Evolutionary conservation across 129 eudicot genomes (phyloP).

Genomic region (Solidago caesia): DNA sequence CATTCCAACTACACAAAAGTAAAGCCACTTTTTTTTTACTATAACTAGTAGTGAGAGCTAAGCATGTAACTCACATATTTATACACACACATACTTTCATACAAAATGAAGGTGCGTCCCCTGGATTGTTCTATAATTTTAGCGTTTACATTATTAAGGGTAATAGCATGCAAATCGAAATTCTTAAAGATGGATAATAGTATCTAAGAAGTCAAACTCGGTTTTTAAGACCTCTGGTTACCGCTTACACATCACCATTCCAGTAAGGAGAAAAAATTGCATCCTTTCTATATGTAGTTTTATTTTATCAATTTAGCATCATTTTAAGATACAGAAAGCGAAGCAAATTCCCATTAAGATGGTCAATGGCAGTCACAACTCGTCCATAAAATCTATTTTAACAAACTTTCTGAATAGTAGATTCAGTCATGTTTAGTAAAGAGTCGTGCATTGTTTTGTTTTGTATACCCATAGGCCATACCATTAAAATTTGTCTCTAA

Average conservation of each 20-base stretch:
- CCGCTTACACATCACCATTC: conserved; percentile 1
- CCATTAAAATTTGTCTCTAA: too few species aligned
- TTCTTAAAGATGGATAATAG: neutral
- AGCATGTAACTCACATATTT: neutral
- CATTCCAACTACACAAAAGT: conserved; percentile 59
- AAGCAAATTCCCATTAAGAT: neutral
- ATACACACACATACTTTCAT: neutral
- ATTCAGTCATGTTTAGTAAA: neutral
- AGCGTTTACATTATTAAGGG: neutral
- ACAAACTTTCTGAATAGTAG: neutral
- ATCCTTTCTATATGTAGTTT: neutral
- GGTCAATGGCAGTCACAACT: neutral
- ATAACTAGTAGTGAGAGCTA: neutral
- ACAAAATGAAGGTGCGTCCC: neutral
- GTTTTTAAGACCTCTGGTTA: conserved; percentile 2
- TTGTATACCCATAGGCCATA: too few species aligned
- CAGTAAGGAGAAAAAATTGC: neutral
- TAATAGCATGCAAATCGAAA: neutral
- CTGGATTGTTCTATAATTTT: neutral
- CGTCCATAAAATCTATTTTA: neutral
- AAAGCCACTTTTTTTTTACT: neutral
- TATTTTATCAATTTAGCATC: neutral
- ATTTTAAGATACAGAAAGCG: neutral
- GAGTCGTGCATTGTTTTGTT: too few species aligned
- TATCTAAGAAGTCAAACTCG: neutral